Evolutionary conservation across 2,329 filamentous ascomycete species (phyloP), one percentile per base, ranked within the genome.

Genomic region (Trichophyton simii): DNA sequence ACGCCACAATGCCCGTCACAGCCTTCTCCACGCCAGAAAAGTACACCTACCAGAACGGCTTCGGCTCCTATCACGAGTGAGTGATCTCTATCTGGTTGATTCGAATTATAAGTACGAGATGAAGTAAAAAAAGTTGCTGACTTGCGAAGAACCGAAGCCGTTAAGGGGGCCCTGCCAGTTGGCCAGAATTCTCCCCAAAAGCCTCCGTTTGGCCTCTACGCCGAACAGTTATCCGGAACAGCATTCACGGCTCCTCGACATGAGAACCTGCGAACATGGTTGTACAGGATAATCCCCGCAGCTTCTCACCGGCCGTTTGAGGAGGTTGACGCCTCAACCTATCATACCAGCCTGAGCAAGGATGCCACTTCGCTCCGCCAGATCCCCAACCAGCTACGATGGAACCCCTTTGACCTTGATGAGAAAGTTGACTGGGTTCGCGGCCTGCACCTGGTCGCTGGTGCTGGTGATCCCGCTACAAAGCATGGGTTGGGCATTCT

Each of bases 131-230:
- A 9, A 1, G 18, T 38, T 38, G 8, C 18, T 18, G n/a, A 48
- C 34, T 34, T 28, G 36, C 15, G 15, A 57, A 91, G 88, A 71
- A 84, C 87, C 50, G 89, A 94, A 78, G 88, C 89, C 52, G 78
- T 92, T 61, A 79, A 85, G 15, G 87, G 85, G 18, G 86, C 89
- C 3, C 79, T 92, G 3, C 89, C 90, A 7, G 71, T 89, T 62
- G 89, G 82, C 58, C 82, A 86, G 48, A 95, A 95, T 78, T 89
- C 87, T 2, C 90, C 90, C 0, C 89, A 95, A 72, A 89, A 90
- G 70, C 85, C 85, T 0, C 81, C 88, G 0, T 83, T 85, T 66
- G 89, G 89, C 0, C 83, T 95, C 31, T 94, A 94, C 75, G 84
- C 89, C 31, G 90, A 95, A 75, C 87, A 88, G 76, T 79, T 89